These are phyloP conservation scores for Corrigiola litoralis DNA, from an alignment of 179 eudicot genomes.

Conservation along the genomic window DNA sequence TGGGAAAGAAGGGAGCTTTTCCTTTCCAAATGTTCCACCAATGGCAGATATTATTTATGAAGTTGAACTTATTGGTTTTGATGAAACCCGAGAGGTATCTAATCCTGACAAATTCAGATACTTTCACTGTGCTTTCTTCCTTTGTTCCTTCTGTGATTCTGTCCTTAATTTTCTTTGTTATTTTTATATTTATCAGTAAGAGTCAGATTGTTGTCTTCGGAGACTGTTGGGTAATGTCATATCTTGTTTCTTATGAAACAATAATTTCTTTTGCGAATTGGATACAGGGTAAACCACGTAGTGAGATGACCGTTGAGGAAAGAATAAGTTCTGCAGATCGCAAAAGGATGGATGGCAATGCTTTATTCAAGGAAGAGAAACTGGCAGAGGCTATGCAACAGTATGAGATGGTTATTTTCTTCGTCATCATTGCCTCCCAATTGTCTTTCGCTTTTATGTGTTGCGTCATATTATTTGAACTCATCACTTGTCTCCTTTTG, in stretches of 20 bases:
- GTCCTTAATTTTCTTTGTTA: too few species aligned
- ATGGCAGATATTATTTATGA: constrained; percentile 85
- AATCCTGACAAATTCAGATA: background rate
- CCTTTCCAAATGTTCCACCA: constrained; percentile 98
- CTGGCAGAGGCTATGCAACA: constrained; percentile 95
- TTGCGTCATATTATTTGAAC: background rate
- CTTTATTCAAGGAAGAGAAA: constrained; percentile 86
- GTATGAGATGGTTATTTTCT: constrained; percentile 79
- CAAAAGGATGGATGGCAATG: constrained; percentile 96
- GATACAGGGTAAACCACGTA: constrained; percentile 81
- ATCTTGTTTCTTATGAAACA: background rate
- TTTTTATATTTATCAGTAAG: too few species aligned
- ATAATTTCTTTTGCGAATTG: background rate
- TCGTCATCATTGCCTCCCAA: background rate
- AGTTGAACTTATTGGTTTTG: constrained; percentile 93
- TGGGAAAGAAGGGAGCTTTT: constrained; percentile 93
- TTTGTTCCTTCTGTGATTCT: background rate
- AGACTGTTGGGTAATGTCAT: background rate
- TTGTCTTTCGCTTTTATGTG: background rate
- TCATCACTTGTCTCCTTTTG: background rate
- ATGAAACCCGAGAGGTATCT: constrained; percentile 83
- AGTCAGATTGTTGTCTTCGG: background rate
- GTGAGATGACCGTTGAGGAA: constrained; percentile 99
- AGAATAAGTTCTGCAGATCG: constrained; percentile 92
- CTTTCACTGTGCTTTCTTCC: background rate